Conservation (phyloP, 2,329 filamentous ascomycete species). For the Biscogniauxia mediterranea region DNA sequence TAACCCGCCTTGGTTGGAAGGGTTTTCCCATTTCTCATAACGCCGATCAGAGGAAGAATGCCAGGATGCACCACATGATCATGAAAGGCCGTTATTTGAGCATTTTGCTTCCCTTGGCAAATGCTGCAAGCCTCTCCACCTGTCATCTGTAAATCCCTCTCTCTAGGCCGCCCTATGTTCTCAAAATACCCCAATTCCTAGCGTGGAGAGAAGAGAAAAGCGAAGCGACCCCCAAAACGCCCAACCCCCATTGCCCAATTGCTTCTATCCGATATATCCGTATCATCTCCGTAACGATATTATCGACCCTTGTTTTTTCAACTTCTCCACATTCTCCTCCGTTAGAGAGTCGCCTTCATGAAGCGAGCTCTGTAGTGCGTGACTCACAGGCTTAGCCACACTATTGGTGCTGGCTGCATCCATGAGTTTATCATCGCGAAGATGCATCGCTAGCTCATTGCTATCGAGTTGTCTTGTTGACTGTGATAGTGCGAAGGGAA, state of each 20-base stretch:
- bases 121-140: background rate
- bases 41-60: background rate
- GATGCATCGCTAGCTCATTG: constrained; percentile 39
- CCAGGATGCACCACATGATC: background rate
- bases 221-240: background rate
- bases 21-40: background rate
- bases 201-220: background rate
- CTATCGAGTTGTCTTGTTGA: constrained; percentile 33
- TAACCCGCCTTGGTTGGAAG: background rate
- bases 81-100: background rate
- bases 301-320: constrained; percentile 35
- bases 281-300: constrained; percentile 5
- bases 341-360: constrained; percentile 48
- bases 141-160: background rate
- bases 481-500: constrained; percentile 40
- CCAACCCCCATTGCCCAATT: background rate
- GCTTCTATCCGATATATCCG: background rate
- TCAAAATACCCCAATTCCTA: background rate
- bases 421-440: constrained; percentile 47
- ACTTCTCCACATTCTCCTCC: constrained; percentile 51
- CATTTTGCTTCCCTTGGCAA: background rate
- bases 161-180: background rate
- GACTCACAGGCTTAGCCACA: constrained; percentile 19
- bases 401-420: constrained; percentile 42
- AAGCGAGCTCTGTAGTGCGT: constrained; percentile 13